Base-by-base conservation (phyloP, 192 early-diverging fungal genomes). In the Coemansia sp. region DNA sequence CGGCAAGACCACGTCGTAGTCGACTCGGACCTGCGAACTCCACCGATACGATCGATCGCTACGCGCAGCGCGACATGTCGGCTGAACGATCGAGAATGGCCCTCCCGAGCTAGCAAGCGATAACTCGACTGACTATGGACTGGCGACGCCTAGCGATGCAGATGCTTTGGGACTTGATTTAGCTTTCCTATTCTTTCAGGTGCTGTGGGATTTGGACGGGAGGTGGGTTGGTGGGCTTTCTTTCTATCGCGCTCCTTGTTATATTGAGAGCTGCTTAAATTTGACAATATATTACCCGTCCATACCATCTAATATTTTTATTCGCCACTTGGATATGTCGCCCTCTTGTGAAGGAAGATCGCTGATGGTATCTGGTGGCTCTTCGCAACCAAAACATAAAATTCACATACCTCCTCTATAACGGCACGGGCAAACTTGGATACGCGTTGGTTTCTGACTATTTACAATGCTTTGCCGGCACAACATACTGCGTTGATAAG, bases 221-320 rank as follows among this genome's bases (percentile, higher is more conserved):
- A 37, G 73, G 73, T 53, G 73, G 73, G 73, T 59, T 75, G 73
- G 73, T 69, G 73, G 73, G 73, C 49, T 64, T 39, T 56, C 34
- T 39, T 56, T 34, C 20, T 20, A 47, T 9, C 7, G 45, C 18
- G 18, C 45, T 47, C 44, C n/a, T 1, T 18, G 45, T 5, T 47
- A 18, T 18, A 22, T 20, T 20, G n/a, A 18, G 45, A 8, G 45
- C 45, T 47, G 11, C 39, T 34, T 30, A 1, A 30, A 16, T 8
- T 52, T 29, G 11, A 52, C 47, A 65, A 30, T 16, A 41, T 7
- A 63, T 43, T 22, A 40, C 37, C 59, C 59, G 59, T 38, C 30
- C 29, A 29, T 2, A 7, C 5, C 29, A 16, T 8, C 43, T 45
- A n/a, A 15, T 45, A 7, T 16, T 16, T 16, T 5, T 45, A 18